These are phyloP conservation scores for Zymoseptoria tritici DNA, from an alignment of 2,329 filamentous ascomycete species.

Conservation along the genomic window DNA sequence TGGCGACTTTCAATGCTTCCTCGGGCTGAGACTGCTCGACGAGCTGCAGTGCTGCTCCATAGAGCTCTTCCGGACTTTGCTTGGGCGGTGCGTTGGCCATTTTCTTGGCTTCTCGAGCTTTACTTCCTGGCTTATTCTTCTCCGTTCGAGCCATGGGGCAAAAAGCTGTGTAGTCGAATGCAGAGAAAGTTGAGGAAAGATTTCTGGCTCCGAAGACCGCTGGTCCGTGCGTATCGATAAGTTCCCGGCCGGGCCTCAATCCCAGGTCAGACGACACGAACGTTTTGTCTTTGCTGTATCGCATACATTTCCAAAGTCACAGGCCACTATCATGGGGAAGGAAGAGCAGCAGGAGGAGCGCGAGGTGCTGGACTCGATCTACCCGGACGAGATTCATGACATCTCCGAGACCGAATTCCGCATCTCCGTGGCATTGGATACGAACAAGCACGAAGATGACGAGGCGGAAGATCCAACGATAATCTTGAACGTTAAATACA, in stretches of 20 bases:
- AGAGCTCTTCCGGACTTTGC: constrained; percentile 48
- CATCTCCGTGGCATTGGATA: constrained; percentile 75
- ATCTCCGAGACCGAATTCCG: constrained; percentile 85
- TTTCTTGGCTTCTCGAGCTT: constrained; percentile 37
- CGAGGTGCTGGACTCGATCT: constrained; percentile 96
- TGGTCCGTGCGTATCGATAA: background rate
- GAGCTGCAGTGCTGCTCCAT: constrained; percentile 49
- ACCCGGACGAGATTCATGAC: constrained; percentile 95
- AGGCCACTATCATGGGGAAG: constrained; percentile 35
- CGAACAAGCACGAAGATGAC: constrained; percentile 44
- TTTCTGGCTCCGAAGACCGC: background rate
- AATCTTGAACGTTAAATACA: constrained; percentile 78
- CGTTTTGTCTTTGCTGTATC: background rate
- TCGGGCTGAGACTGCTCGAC: constrained; percentile 53
- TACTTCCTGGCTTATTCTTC: constrained; percentile 37
- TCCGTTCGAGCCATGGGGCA: constrained; percentile 23
- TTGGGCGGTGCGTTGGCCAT: constrained; percentile 35
- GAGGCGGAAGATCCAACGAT: constrained; percentile 56
- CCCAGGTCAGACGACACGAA: background rate
- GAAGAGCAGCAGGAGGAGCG: constrained; percentile 95
- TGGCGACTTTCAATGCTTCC: constrained; percentile 48
- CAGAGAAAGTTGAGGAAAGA: background rate
- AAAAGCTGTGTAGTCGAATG: background rate
- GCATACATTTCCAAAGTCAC: background rate
- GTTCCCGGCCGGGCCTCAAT: background rate